phyloP scores from a whole-genome alignment of 75 land plant species.

The Chamaecyparis obtusa region DNA sequence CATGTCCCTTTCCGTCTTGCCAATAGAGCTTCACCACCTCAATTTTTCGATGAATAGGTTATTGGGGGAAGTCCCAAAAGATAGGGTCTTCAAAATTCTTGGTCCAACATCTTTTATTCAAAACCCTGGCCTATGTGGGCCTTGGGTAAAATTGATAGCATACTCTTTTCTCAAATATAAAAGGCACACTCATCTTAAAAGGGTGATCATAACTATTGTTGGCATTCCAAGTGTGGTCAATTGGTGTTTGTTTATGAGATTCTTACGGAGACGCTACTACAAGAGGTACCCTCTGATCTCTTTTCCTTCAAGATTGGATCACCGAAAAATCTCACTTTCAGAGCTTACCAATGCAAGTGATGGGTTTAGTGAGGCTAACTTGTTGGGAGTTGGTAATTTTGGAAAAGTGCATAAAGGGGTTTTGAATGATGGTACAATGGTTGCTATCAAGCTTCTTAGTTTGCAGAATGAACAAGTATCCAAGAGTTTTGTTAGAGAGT shows the following conservation, averaged over 20 bases:
- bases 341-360: not conserved
- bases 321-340: not conserved
- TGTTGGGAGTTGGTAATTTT: slow-evolving; percentile 6
- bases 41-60: slow-evolving; percentile 39
- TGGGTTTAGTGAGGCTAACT: no score
- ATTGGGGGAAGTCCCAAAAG: no score
- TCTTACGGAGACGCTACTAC: not conserved
- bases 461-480: no score
- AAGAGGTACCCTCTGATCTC: not conserved
- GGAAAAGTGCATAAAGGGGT: no score
- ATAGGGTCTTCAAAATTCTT: no score
- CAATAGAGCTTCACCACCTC: slow-evolving; percentile 20
- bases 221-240: no score
- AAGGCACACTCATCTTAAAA: not conserved
- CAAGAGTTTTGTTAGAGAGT: no score
- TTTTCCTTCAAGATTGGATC: not conserved
- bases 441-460: no score
- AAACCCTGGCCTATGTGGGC: no score
- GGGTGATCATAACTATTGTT: not conserved
- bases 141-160: not conserved
- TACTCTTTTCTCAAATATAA: slow-evolving; percentile 6
- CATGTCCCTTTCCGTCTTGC: no score
- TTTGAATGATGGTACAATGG: no score
- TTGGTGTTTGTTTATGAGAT: not conserved
- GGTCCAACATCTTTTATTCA: no score